Conservation (phyloP, 2,329 filamentous ascomycete genomes). For the Colletotrichum liaoningense region DNA sequence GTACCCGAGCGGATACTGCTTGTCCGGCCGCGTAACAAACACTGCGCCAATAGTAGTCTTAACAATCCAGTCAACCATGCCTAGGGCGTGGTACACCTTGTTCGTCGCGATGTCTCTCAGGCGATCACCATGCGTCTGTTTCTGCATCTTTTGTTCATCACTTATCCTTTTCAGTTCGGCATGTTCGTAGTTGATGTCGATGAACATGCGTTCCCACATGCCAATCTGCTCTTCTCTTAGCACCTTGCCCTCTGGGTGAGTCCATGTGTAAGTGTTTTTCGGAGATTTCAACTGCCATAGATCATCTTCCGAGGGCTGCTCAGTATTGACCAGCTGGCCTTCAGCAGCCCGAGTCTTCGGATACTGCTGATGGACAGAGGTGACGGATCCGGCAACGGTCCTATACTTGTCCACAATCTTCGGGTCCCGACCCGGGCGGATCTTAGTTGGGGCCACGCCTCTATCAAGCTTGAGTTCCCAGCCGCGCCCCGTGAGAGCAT, state of each 20-base stretch:
- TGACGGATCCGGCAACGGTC: constrained; percentile 15
- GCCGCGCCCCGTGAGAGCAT: constrained; percentile 32
- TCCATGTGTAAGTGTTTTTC: constrained; percentile 30
- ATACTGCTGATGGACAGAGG: constrained; percentile 1
- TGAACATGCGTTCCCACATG: constrained; percentile 39
- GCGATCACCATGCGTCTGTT: not conserved
- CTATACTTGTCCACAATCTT: constrained; percentile 20
- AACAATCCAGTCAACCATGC: not conserved
- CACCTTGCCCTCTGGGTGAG: not conserved
- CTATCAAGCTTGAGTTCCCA: constrained; percentile 18
- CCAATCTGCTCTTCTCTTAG: constrained; percentile 36
- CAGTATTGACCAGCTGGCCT: constrained; percentile 11
- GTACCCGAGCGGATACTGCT: not conserved
- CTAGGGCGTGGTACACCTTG: not conserved
- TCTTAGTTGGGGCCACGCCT: not conserved
- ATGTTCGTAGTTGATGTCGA: constrained; percentile 33
- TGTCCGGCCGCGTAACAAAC: not conserved
- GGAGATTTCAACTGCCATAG: constrained; percentile 24
- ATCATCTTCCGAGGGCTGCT: constrained; percentile 33
- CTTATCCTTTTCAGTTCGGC: not conserved
- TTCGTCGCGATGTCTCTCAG: not conserved
- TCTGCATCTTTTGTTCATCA: not conserved
- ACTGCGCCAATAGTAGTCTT: not conserved
- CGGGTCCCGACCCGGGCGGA: not conserved
- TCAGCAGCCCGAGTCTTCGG: not conserved